These are phyloP conservation scores for Lithohypha guttulata DNA, from an alignment of 2,329 filamentous ascomycete species.

Conservation along the genomic window DNA sequence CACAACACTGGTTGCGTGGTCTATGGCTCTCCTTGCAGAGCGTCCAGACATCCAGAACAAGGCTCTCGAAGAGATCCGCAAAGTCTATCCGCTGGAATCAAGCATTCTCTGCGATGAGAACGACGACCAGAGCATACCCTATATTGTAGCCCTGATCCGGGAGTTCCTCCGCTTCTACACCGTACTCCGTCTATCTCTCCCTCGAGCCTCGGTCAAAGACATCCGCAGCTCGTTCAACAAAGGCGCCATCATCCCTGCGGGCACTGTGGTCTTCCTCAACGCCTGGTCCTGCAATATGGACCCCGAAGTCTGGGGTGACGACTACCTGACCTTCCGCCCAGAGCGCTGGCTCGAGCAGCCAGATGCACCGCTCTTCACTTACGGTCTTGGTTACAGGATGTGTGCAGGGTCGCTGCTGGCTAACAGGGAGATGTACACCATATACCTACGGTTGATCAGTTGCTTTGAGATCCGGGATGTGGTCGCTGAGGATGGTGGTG, in stretches of 20 bases:
- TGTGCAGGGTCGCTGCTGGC: constrained; percentile 53
- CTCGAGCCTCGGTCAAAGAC: constrained; percentile 50
- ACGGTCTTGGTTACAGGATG: constrained; percentile 58
- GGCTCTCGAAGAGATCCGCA: constrained; percentile 46
- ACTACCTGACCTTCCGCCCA: constrained; percentile 49
- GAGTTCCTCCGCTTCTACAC: constrained; percentile 55
- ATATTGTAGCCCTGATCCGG: constrained; percentile 52
- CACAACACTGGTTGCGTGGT: constrained; percentile 56
- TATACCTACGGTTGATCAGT: constrained; percentile 52
- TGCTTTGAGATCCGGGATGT: constrained; percentile 49
- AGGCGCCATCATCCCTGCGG: constrained; percentile 48
- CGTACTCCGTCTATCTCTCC: constrained; percentile 52
- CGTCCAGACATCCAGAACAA: constrained; percentile 53
- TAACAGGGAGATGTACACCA: constrained; percentile 54
- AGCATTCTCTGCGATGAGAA: constrained; percentile 43
- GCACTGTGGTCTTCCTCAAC: constrained; percentile 55
- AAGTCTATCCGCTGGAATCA: constrained; percentile 43
- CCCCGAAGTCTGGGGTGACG: constrained; percentile 42
- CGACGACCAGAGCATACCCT: constrained; percentile 54
- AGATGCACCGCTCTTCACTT: constrained; percentile 54
- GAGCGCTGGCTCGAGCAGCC: constrained; percentile 55
- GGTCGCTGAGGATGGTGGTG: constrained; percentile 38
- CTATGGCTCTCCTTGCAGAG: constrained; percentile 48
- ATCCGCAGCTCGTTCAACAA: constrained; percentile 39
- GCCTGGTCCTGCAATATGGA: constrained; percentile 61